Evolutionary conservation across 345 rosid species (phyloP).

Genomic region (Laguncularia racemosa): DNA sequence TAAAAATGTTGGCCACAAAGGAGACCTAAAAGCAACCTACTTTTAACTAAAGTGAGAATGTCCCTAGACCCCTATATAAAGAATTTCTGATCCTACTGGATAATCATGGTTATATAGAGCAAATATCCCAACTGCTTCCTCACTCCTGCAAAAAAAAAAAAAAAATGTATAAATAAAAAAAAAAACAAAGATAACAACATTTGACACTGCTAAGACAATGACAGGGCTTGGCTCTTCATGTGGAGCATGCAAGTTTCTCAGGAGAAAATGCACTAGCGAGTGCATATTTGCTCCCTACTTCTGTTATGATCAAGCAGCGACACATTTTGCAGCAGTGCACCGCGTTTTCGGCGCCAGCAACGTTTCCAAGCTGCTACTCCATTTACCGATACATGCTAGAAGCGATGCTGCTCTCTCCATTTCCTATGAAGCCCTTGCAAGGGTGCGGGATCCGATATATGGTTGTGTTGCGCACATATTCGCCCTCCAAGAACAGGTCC

Average conservation of each 20-base stretch:
- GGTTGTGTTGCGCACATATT: constrained; percentile 67
- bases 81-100: constrained; percentile 11
- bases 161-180: constrained; percentile 10
- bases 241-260: constrained; percentile 78
- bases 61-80: constrained; percentile 20
- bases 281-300: constrained; percentile 76
- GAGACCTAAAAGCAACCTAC: constrained; percentile 43
- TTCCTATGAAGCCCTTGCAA: constrained; percentile 63
- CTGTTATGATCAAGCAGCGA: constrained; percentile 54
- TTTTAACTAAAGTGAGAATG: constrained; percentile 30
- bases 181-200: constrained; percentile 13
- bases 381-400: constrained; percentile 40
- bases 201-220: constrained; percentile 38
- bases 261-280: constrained; percentile 61
- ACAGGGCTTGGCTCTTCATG: constrained; percentile 68
- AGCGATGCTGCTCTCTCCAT: constrained; percentile 59
- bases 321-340: constrained; percentile 69
- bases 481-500: constrained; percentile 68
- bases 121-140: constrained; percentile 19
- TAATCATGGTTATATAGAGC: constrained; percentile 34
- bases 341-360: constrained; percentile 80
- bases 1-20: constrained; percentile 55
- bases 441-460: constrained; percentile 48
- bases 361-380: constrained; percentile 51
- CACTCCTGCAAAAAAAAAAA: constrained; percentile 18